phyloP scores from a whole-genome alignment of 495 filamentous ascomycete genomes.

The Niebla homalea region DNA sequence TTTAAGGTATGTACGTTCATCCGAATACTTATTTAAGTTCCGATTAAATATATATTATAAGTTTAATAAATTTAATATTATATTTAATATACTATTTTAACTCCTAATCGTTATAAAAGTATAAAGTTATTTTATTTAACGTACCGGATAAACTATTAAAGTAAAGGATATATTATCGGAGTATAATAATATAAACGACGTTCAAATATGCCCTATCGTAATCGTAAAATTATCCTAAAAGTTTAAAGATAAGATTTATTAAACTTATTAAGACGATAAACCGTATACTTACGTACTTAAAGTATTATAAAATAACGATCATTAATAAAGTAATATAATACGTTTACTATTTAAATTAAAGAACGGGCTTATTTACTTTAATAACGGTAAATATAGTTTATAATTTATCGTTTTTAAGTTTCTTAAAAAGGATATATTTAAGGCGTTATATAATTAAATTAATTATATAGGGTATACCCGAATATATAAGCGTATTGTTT shows the following conservation, averaged over 20 bases:
- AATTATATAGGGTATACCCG: no score
- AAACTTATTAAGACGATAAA: not conserved
- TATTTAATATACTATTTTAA: not conserved
- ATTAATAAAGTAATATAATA: not conserved
- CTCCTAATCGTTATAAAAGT: not conserved
- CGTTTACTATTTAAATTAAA: no score
- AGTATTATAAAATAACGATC: not conserved
- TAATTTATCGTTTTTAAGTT: no score
- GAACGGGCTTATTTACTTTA: no score
- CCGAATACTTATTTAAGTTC: not conserved
- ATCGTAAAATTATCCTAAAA: not conserved
- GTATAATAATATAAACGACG: not conserved
- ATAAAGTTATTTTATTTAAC: not conserved
- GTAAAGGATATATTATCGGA: not conserved
- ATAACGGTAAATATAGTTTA: no score
- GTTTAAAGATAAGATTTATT: not conserved
- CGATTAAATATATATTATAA: not conserved
- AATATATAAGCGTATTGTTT: no score
- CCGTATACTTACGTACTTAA: not conserved
- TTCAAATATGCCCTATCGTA: not conserved
- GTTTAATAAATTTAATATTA: not conserved
- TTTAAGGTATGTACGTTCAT: not conserved
- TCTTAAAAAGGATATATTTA: no score
- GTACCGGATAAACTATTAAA: not conserved
- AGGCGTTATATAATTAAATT: no score